Conservation (phyloP, 2,329 filamentous ascomycete genomes). For the Escovopsis weberi region DNA sequence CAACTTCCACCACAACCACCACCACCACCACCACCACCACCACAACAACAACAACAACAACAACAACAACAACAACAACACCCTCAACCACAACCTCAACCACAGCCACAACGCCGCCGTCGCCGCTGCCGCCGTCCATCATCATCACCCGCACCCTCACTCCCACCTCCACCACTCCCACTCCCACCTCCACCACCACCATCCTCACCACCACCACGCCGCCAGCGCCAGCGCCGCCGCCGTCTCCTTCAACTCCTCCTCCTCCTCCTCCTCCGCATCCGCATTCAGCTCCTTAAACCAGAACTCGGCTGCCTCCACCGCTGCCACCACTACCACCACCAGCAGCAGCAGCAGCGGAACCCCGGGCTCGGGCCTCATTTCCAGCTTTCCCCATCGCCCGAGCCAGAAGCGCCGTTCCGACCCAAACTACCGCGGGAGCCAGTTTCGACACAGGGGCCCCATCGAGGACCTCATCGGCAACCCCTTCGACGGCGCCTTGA, state of each 20-base stretch:
- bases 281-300: slow-evolving; percentile 1
- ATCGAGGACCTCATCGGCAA: slow-evolving; percentile 47
- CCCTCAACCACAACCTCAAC: too few species aligned
- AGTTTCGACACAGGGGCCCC: slow-evolving; percentile 6
- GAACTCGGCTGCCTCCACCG: too few species aligned
- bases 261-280: too few species aligned
- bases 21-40: too few species aligned
- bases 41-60: too few species aligned
- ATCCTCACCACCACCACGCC: too few species aligned
- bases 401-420: slow-evolving; percentile 13
- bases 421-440: slow-evolving; percentile 11
- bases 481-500: slow-evolving; percentile 49
- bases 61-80: too few species aligned
- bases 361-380: slow-evolving; percentile 11
- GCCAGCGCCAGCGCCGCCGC: too few species aligned
- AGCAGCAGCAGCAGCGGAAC: too few species aligned
- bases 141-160: too few species aligned
- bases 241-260: too few species aligned
- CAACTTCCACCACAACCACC: slow-evolving; percentile 6
- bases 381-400: slow-evolving; percentile 14
- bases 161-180: too few species aligned
- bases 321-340: slow-evolving; percentile 1
- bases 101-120: slow-evolving; percentile 21
- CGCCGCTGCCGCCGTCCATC: slow-evolving; percentile 26
- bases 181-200: background rate